phyloP scores from a whole-genome alignment of 176 grass and related monocot genomes.

The Oryza punctata region DNA sequence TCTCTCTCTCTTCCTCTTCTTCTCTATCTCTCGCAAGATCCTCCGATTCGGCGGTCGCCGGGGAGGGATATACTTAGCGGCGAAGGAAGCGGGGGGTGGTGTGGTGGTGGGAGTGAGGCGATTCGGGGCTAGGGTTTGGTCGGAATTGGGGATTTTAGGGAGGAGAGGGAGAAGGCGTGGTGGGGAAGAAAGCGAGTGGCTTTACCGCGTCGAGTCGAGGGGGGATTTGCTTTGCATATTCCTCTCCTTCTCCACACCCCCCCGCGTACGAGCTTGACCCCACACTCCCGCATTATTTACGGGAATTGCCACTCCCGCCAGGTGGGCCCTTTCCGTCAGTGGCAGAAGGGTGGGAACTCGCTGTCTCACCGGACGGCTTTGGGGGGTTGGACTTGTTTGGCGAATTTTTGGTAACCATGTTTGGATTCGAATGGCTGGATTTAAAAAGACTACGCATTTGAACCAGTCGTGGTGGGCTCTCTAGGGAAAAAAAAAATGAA shows the following conservation, averaged over 20 bases:
- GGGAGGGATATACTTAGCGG: slow-evolving; percentile 43
- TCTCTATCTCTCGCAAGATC: not conserved
- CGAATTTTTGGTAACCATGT: too few relatives aligned
- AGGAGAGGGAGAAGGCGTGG: slow-evolving; percentile 27
- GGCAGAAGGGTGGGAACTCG: too few relatives aligned
- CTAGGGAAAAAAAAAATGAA: too few relatives aligned
- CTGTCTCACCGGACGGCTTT: too few relatives aligned
- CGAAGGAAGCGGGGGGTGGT: slow-evolving; percentile 27
- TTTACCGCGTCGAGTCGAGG: slow-evolving; percentile 39
- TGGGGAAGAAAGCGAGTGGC: slow-evolving; percentile 48
- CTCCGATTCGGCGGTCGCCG: not conserved
- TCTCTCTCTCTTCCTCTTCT: not conserved
- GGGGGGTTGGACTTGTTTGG: too few relatives aligned
- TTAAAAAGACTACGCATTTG: too few relatives aligned
- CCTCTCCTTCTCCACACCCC: not conserved
- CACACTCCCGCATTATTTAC: not conserved
- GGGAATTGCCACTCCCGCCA: not conserved
- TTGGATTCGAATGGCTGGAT: too few relatives aligned
- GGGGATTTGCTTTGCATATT: slow-evolving; percentile 37
- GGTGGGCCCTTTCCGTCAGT: not conserved
- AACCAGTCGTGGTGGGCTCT: too few relatives aligned
- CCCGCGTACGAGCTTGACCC: slow-evolving; percentile 15
- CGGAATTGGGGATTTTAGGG: slow-evolving; percentile 37
- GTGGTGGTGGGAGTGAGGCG: not conserved
- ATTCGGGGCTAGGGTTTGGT: slow-evolving; percentile 41